Evolutionary conservation across 805 yeast genomes (phyloP), one percentile per base, ranked within the genome.

Genomic region (Metschnikowia santaceciliae): DNA sequence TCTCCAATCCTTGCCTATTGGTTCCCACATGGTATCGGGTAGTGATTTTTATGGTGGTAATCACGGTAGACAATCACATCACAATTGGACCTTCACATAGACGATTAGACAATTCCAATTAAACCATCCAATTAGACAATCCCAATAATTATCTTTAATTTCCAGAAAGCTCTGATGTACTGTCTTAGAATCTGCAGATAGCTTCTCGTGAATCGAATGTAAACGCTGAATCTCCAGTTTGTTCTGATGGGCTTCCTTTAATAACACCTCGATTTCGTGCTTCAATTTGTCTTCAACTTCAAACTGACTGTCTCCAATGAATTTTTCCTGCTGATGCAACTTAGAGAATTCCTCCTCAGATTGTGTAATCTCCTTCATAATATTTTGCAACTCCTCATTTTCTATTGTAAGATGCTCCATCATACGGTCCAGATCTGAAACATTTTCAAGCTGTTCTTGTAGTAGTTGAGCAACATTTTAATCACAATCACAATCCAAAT

Each of bases 341-440:
- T 79, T 82, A 38, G 75, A 78, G 20, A 80, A 61, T 20, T 79
- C 83, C 1, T 65, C 59, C 0, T 82, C 60, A 2, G 77, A 71
- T 3, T 54, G 51, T 23, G 67, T 63, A n/a, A 80, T 58, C 2
- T 53, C 50, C 0, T 51, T 44, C 3, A 80, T 63, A 42, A 71
- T 64, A 3, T 60, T 61, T 7, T 54, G 55, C 1, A 81, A 64
- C n/a, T 49, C 54, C 30, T 68, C 73, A 51, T 74, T 74, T 46
- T 72, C 73, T 1, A 54, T 30, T 4, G 68, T 70, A 47, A 74
- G 62, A 42, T 62, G 62, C 35, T 71, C 75, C 3, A 70, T 60
- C 4, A 74, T 59, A 42, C 55, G 59, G 33, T 69, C 74, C 69
- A 72, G 71, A 32, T 68, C 73, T 17, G 61, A 54, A 0, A 69